These are phyloP conservation scores for Tolypocladium tropicale DNA, from an alignment of 2,329 filamentous ascomycete species.

Conservation along the genomic window DNA sequence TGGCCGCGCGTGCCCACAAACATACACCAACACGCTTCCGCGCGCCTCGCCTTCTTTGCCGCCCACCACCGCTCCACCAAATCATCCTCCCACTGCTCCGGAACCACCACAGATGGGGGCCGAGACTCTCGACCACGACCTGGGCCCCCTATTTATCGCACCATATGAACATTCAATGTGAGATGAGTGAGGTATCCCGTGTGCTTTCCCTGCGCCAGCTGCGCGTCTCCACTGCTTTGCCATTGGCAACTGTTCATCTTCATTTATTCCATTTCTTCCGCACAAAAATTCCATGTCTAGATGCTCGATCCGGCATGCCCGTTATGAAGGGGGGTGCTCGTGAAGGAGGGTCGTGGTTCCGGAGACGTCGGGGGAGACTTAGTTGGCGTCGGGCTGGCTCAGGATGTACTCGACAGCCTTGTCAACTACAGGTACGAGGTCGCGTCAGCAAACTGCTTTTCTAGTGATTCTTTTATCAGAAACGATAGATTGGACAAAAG, in stretches of 20 bases:
- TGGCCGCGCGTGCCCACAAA: background rate
- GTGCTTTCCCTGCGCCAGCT: background rate
- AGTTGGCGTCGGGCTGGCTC: conserved; percentile 82
- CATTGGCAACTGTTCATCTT: background rate
- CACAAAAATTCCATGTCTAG: background rate
- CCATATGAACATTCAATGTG: background rate
- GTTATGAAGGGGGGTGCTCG: background rate
- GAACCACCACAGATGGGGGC: background rate
- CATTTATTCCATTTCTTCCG: background rate
- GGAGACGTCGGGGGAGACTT: conserved; percentile 12
- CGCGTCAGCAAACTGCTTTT: conserved; percentile 2
- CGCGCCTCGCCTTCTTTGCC: background rate
- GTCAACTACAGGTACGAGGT: conserved; percentile 50
- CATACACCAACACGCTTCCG: conserved; percentile 2
- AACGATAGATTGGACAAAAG: conserved; percentile 7
- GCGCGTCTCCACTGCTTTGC: background rate
- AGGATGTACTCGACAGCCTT: conserved; percentile 93
- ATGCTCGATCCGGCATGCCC: background rate
- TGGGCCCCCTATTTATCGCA: background rate
- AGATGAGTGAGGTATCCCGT: background rate
- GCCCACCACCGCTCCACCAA: background rate
- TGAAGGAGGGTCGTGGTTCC: background rate
- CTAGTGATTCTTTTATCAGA: background rate
- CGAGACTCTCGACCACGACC: background rate
- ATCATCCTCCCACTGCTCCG: background rate